Evolutionary conservation across 2,329 filamentous ascomycete genomes (phyloP).

Genomic region (Rutstroemia sp.): DNA sequence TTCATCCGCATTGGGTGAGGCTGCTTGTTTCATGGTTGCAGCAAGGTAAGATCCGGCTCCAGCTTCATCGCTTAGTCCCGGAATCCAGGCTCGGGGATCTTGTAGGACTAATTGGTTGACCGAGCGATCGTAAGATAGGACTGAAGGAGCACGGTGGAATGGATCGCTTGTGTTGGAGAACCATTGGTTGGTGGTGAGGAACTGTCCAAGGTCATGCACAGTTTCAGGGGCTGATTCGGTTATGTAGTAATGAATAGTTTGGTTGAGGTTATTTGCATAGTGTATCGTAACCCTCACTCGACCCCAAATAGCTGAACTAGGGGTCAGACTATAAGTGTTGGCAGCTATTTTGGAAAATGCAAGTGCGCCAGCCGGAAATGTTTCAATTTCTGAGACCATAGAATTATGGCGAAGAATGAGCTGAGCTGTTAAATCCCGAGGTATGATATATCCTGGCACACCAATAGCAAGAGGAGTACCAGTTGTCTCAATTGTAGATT

Average conservation of each 20-base stretch:
- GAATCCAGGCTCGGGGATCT: slow-evolving; percentile 48
- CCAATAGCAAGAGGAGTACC: slow-evolving; percentile 43
- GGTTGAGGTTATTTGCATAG: slow-evolving; percentile 40
- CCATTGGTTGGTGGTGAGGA: slow-evolving; percentile 47
- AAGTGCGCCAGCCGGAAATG: slow-evolving; percentile 34
- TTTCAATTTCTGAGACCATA: slow-evolving; percentile 34
- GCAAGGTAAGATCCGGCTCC: slow-evolving; percentile 50
- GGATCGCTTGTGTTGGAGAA: slow-evolving; percentile 45
- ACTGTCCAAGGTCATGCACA: slow-evolving; percentile 41
- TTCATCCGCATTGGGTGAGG: slow-evolving; percentile 42
- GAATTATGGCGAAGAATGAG: slow-evolving; percentile 39
- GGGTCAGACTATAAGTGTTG: slow-evolving; percentile 36
- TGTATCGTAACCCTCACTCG: slow-evolving; percentile 40
- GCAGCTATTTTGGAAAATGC: slow-evolving; percentile 26
- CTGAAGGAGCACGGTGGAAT: slow-evolving; percentile 45
- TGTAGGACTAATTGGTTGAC: slow-evolving; percentile 36
- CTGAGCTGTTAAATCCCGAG: slow-evolving; percentile 37
- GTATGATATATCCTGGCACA: slow-evolving; percentile 48
- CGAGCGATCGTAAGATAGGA: slow-evolving; percentile 51
- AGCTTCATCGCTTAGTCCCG: slow-evolving; percentile 52
- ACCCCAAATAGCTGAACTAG: slow-evolving; percentile 40
- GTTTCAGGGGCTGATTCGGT: slow-evolving; percentile 39
- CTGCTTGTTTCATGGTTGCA: slow-evolving; percentile 45
- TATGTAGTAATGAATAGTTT: slow-evolving; percentile 50
- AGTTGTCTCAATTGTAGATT: slow-evolving; percentile 36